phyloP scores from a whole-genome alignment of 495 filamentous ascomycete species.

The Elaphomyces granulatus region DNA sequence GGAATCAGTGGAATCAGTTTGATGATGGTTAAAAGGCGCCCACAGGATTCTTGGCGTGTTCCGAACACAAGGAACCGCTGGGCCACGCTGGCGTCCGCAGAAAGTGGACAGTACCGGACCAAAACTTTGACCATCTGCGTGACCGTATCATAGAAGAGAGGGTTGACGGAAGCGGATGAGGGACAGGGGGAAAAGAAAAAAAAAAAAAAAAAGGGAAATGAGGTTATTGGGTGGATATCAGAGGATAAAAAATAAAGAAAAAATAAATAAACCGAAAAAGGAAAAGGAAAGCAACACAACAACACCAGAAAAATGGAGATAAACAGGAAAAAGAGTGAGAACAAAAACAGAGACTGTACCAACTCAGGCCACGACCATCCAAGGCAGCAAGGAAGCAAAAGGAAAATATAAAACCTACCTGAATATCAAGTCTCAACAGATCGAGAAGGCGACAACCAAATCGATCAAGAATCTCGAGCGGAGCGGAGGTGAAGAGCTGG shows the following conservation, averaged over 20 bases:
- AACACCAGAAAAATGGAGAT: slow-evolving; percentile 28
- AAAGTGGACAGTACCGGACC: slow-evolving; percentile 6
- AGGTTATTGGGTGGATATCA: slow-evolving; percentile 1
- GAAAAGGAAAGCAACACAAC: too few species aligned
- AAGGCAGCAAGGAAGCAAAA: too few species aligned
- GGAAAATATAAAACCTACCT: too few species aligned
- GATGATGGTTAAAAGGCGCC: too few species aligned
- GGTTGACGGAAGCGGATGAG: background rate
- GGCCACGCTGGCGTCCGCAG: too few species aligned
- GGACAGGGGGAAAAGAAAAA: background rate
- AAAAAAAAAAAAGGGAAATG: slow-evolving; percentile 1
- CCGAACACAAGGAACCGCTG: too few species aligned
- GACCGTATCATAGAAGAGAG: slow-evolving; percentile 9
- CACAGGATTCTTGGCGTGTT: slow-evolving; percentile 20
- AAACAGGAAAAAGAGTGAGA: background rate
- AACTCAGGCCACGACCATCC: slow-evolving; percentile 26
- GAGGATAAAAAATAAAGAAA: slow-evolving; percentile 1
- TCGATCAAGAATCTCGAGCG: background rate
- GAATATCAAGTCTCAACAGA: background rate
- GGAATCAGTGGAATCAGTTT: too few species aligned
- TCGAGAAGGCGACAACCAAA: background rate
- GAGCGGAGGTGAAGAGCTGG: background rate
- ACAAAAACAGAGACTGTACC: slow-evolving; percentile 29
- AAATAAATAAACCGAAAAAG: too few species aligned
- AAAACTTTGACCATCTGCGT: slow-evolving; percentile 4